Conservation (phyloP, 257 asterid genomes). For the Rehmannia glutinosa region DNA sequence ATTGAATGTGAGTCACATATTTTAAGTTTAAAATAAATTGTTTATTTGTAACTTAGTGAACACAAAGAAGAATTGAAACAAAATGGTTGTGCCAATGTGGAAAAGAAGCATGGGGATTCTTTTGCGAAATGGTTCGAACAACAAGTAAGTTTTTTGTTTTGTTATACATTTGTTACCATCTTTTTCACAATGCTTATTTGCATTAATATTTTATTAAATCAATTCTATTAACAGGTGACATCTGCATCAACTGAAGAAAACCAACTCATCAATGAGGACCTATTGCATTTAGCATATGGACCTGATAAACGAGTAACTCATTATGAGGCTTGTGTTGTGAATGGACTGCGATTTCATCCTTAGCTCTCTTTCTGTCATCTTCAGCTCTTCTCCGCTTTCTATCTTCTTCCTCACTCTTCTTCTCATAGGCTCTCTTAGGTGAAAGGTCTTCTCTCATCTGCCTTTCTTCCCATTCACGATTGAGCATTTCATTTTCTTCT, state of each 20-base stretch:
- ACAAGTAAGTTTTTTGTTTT: not conserved
- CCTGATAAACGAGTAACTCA: not conserved
- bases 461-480: too few relatives aligned
- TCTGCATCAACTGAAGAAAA: not conserved
- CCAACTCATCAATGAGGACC: not conserved
- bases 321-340: slow-evolving; percentile 9
- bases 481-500: too few relatives aligned
- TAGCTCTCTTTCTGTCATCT: too few relatives aligned
- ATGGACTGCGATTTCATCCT: slow-evolving; percentile 1
- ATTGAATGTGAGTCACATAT: too few relatives aligned
- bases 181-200: not conserved
- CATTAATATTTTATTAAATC: not conserved
- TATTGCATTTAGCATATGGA: not conserved
- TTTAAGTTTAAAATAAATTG: too few relatives aligned
- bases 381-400: too few relatives aligned
- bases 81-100: not conserved
- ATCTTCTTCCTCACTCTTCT: too few relatives aligned
- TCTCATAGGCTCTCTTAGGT: too few relatives aligned
- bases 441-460: too few relatives aligned
- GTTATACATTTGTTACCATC: not conserved
- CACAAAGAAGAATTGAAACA: too few relatives aligned
- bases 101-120: not conserved
- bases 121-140: not conserved
- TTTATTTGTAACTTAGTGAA: too few relatives aligned
- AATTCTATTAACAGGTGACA: not conserved